phyloP scores from a whole-genome alignment of 139 green algal genomes.

The Chlamydomonas sp. region DNA sequence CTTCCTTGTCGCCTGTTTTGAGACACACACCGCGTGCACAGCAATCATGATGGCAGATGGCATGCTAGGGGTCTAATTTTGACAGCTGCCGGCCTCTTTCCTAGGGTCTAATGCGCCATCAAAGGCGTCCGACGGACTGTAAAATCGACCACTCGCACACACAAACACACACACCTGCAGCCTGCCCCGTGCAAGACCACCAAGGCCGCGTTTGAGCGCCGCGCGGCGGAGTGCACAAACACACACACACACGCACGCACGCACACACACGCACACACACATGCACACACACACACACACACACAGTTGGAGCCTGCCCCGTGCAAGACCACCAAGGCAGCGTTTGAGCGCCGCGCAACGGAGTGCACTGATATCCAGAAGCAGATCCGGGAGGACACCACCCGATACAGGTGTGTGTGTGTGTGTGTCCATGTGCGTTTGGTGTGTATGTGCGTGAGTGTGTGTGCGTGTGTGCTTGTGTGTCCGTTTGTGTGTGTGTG shows the following conservation, averaged over 20 bases:
- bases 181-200: constrained; percentile 66
- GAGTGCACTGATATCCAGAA: constrained; percentile 96
- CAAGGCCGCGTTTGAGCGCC: constrained; percentile 58
- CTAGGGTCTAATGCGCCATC: no score
- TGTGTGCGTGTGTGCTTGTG: no score
- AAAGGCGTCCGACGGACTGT: no score
- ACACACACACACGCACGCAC: constrained; percentile 91
- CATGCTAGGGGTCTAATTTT: no score
- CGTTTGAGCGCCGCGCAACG: constrained; percentile 59
- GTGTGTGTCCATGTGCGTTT: no score
- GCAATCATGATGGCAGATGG: no score
- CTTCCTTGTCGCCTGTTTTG: no score
- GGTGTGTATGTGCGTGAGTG: no score
- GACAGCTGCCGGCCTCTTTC: no score
- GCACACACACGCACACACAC: constrained; percentile 44
- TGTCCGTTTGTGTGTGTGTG: no score
- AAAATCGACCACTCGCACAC: no score
- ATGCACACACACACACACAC: not conserved
- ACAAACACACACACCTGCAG: constrained; percentile 24
- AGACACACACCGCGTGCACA: no score
- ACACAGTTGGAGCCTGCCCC: constrained; percentile 42
- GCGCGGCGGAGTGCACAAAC: constrained; percentile 79
- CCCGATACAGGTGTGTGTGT: constrained; percentile 48
- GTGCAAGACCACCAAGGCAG: constrained; percentile 66
- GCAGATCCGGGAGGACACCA: constrained; percentile 69